Conservation (phyloP, 108 stramenopile genomes). For the Stephanodiscus triporus region DNA sequence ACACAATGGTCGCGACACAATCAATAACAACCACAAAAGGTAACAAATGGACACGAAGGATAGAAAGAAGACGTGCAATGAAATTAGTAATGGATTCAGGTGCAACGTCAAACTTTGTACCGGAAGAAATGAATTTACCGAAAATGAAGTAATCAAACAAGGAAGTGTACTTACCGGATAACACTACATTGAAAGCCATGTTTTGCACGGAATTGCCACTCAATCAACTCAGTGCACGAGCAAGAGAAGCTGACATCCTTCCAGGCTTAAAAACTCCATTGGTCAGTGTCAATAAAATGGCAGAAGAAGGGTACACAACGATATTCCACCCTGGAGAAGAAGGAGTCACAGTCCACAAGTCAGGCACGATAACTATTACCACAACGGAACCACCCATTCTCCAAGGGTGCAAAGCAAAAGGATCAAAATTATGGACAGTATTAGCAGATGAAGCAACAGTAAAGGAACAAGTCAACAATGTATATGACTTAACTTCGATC, state of each 20-base stretch:
- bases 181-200: not conserved
- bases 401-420: not conserved
- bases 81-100: not conserved
- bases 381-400: not conserved
- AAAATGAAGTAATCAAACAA: not conserved
- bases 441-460: not conserved
- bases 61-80: not conserved
- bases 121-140: not conserved
- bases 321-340: not conserved
- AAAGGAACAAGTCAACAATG: not conserved
- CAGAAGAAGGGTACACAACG: not conserved
- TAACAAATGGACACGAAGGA: not conserved
- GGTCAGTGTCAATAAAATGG: not conserved
- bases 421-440: not conserved
- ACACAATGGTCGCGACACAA: not conserved
- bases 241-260: not conserved
- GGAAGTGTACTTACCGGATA: not conserved
- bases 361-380: not conserved
- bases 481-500: not conserved
- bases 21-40: not conserved
- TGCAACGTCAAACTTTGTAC: not conserved
- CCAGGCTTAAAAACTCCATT: not conserved
- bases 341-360: not conserved
- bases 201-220: not conserved
- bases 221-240: not conserved